phyloP scores from a whole-genome alignment of 2,329 filamentous ascomycete genomes.

The Monosporascus cannonballus region DNA sequence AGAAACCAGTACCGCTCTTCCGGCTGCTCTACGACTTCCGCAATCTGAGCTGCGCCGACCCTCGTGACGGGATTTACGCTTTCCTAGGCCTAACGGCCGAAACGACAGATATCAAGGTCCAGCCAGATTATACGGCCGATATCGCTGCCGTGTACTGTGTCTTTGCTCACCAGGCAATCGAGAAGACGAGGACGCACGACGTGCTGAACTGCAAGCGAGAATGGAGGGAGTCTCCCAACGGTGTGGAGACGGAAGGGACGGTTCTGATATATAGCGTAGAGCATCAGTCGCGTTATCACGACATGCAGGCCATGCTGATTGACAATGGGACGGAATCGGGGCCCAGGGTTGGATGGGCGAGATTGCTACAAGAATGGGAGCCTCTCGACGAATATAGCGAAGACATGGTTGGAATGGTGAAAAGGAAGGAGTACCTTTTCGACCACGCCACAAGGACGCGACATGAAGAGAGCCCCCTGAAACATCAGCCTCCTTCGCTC shows the following conservation, averaged over 20 bases:
- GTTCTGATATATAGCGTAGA: conserved; percentile 6
- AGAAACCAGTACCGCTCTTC: not conserved
- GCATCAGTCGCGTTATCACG: conserved; percentile 9
- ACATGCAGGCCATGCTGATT: conserved; percentile 4
- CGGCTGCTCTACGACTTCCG: conserved; percentile 6
- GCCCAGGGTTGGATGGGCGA: conserved; percentile 6
- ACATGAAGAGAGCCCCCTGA: conserved; percentile 6
- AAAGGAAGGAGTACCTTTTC: not conserved
- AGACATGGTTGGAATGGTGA: not conserved
- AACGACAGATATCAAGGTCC: conserved; percentile 1
- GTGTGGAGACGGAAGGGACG: too few relatives aligned
- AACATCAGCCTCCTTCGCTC: too few relatives aligned
- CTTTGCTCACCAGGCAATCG: conserved; percentile 4
- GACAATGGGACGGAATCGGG: not conserved
- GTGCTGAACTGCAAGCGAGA: conserved; percentile 10
- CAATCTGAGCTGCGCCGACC: conserved; percentile 7
- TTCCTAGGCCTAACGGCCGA: conserved; percentile 10
- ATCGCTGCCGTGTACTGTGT: conserved; percentile 5
- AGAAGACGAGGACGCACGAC: conserved; percentile 6
- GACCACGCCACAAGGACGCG: conserved; percentile 2
- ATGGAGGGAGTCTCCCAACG: conserved; percentile 1
- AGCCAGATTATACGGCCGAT: conserved; percentile 4
- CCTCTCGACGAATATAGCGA: not conserved
- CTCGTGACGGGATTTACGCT: conserved; percentile 11
- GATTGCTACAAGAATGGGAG: conserved; percentile 9